Evolutionary conservation across 1,284 basidiomycete genomes (phyloP), one percentile per base, ranked within the genome.

Genomic region (Leccinum subfulvum): DNA sequence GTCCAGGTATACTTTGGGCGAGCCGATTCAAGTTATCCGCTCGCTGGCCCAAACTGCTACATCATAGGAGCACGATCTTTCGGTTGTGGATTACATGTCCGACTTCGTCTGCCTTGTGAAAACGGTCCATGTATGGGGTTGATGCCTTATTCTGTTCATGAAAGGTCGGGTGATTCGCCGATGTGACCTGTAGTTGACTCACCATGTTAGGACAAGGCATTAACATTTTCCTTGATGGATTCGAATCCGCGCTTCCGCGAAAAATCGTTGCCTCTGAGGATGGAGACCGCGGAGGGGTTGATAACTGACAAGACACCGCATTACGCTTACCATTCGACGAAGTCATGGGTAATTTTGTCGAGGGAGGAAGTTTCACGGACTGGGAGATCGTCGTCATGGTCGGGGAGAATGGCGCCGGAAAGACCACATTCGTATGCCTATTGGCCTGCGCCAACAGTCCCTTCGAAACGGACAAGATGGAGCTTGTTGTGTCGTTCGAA

Each of bases 221-320:
- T 82, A 97, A 97, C 80, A 97, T 97, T 72, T 98, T 97, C 86
- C 82, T 98, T 62, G 96, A 98, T 73, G 95, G 96, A 59, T 94
- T 94, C 80, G 77, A 98, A 98, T 78, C 77, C 97, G 71, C 93
- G 95, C 64, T 98, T 98, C 87, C 89, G 96, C 57, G 89, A 97
- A 68, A 95, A 97, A 71, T 92, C 92, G 1, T 82, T 98, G 18
- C 89, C 92, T 4, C 97, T 97, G 84, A 96, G 95, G 86, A 87
- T 91, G 57, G 95, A 98, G 77, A 95, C 87, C 4, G 94, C 90
- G 16, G 95, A 98, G 68, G 96, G 98, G 71, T 67, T 94, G 56
- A 73, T 91, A 61, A 78, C 89, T 56, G 91, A 94, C 76, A 93
- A 95, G 77, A 90, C 93, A 28, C 85, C 89, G 57, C 89, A 90